A percentile compares a stretch with the other conserved stretches of the same genome.
Evolutionary conservation across 2,329 filamentous ascomycete genomes (phyloP).

Genomic region (Aspergillus texensis): DNA sequence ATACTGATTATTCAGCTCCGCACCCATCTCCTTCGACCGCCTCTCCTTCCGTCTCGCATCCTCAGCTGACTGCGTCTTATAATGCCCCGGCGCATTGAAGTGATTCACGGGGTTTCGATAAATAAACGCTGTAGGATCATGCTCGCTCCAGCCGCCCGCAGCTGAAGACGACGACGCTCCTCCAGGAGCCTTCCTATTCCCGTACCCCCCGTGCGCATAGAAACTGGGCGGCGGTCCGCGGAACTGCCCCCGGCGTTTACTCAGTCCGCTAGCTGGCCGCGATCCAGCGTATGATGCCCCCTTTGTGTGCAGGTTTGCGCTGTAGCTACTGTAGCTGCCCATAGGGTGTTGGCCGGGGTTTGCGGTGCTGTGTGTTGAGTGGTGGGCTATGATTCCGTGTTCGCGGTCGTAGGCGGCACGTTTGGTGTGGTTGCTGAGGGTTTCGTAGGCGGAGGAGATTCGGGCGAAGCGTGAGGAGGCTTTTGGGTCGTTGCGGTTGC

Average conservation of each 20-base stretch:
- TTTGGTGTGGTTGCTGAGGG: slow-evolving; percentile 72
- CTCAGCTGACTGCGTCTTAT: slow-evolving; percentile 70
- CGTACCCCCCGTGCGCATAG: slow-evolving; percentile 80
- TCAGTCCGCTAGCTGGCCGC: slow-evolving; percentile 79
- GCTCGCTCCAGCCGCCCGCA: slow-evolving; percentile 13
- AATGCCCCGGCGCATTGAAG: slow-evolving; percentile 76
- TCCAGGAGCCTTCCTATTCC: slow-evolving; percentile 38
- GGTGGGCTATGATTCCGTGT: slow-evolving; percentile 40
- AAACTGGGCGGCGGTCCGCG: slow-evolving; percentile 87
- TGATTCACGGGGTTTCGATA: slow-evolving; percentile 64
- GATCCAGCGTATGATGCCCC: slow-evolving; percentile 55
- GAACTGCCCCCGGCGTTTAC: slow-evolving; percentile 73
- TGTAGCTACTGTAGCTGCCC: slow-evolving; percentile 59
- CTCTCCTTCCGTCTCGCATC: slow-evolving; percentile 56
- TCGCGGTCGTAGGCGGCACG: slow-evolving; percentile 78
- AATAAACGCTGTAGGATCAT: slow-evolving; percentile 43
- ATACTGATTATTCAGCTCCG: slow-evolving; percentile 26
- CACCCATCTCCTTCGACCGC: slow-evolving; percentile 41
- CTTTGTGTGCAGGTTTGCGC: slow-evolving; percentile 31
- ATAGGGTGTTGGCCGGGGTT: slow-evolving; percentile 41
- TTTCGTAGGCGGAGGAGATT: slow-evolving; percentile 80
- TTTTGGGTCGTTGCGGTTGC: slow-evolving; percentile 73
- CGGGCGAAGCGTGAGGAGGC: slow-evolving; percentile 77
- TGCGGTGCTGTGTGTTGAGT: slow-evolving; percentile 34
- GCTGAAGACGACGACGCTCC: slow-evolving; percentile 15